Conservation (phyloP, 202 grass and related monocot species). For the Setaria italica region DNA sequence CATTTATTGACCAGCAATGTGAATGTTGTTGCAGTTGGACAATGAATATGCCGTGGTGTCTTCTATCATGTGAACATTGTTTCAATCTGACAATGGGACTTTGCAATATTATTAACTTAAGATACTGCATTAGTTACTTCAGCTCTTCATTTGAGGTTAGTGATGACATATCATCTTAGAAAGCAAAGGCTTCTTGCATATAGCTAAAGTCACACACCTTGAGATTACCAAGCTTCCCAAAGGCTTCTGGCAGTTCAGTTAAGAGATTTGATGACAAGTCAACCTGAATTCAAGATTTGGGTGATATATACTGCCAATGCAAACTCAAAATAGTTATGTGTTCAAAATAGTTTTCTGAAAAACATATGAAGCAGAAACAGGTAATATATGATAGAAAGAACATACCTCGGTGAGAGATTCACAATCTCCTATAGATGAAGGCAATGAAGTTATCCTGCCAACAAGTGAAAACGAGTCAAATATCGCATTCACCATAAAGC, state of each 20-base stretch:
- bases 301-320: slow-evolving; percentile 40
- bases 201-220: slow-evolving; percentile 64
- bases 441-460: slow-evolving; percentile 79
- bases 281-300: slow-evolving; percentile 61
- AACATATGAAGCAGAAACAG: slow-evolving; percentile 7
- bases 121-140: slow-evolving; percentile 3
- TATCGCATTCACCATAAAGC: slow-evolving; percentile 9
- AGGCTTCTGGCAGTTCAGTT: slow-evolving; percentile 68
- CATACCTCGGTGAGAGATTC: slow-evolving; percentile 77
- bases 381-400: not conserved
- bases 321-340: slow-evolving; percentile 33
- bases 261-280: slow-evolving; percentile 89
- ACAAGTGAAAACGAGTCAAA: slow-evolving; percentile 36
- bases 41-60: slow-evolving; percentile 32
- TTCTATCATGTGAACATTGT: slow-evolving; percentile 2
- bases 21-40: not conserved
- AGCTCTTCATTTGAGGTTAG: slow-evolving; percentile 10
- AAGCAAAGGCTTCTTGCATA: slow-evolving; percentile 33
- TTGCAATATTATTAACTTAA: slow-evolving; percentile 21
- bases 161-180: slow-evolving; percentile 9
- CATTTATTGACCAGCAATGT: slow-evolving; percentile 17
- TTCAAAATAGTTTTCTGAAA: slow-evolving; percentile 10
- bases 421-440: slow-evolving; percentile 79
- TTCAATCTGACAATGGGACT: not conserved
- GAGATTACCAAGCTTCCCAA: slow-evolving; percentile 73